These are phyloP conservation scores for Globisporangium canariense DNA, from an alignment of 352 stramenopile species.

Conservation along the genomic window DNA sequence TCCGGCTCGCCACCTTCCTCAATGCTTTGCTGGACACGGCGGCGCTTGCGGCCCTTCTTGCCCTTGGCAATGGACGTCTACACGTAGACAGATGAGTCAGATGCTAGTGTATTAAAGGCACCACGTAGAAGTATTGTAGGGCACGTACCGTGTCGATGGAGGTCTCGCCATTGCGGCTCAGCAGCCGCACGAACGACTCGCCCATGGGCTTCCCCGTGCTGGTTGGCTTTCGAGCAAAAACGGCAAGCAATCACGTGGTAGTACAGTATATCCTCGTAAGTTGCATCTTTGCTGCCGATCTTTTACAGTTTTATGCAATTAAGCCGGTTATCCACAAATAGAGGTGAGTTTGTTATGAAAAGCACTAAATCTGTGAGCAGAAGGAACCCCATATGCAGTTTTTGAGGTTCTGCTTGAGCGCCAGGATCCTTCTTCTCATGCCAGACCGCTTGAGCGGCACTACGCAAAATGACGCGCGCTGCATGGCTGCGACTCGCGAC, in stretches of 20 bases:
- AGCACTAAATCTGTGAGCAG: background rate
- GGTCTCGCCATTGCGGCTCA: constrained; percentile 32
- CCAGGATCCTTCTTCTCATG: background rate
- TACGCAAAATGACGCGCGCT: background rate
- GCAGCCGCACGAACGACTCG: constrained; percentile 28
- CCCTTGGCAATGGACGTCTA: constrained; percentile 3
- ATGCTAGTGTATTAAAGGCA: background rate
- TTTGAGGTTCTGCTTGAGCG: background rate
- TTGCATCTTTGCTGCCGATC: background rate
- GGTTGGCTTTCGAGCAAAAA: background rate
- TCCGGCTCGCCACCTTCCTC: background rate
- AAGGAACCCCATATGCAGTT: background rate
- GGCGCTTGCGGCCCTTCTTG: constrained; percentile 31
- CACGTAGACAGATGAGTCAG: background rate
- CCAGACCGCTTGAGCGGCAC: background rate
- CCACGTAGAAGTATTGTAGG: too few relatives aligned
- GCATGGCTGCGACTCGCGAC: background rate
- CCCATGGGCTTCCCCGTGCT: constrained; percentile 12
- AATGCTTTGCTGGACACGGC: constrained; percentile 4
- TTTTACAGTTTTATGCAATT: constrained; percentile 1
- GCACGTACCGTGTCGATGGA: constrained; percentile 15
- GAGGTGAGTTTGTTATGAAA: background rate
- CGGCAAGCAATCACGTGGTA: background rate
- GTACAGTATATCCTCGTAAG: background rate
- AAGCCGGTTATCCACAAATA: background rate